Evolutionary conservation across 73 alveolate genomes (phyloP), one percentile per base, ranked within the genome.

Genomic region (Loxodes magnus): DNA sequence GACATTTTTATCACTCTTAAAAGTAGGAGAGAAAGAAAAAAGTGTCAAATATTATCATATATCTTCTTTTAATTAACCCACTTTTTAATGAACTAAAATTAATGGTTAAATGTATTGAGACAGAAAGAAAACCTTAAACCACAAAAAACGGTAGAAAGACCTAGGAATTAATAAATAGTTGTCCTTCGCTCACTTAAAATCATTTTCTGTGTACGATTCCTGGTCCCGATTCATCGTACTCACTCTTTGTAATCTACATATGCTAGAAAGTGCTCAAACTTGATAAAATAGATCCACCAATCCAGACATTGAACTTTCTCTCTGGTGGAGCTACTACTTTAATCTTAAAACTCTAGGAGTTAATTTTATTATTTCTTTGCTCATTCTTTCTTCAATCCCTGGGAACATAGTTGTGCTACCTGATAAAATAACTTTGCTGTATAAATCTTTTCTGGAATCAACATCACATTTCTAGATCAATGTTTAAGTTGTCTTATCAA

Each of bases 371-470:
- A 92, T 63, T 79, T 92, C 99, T 56, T 92, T 75, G 56, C 83
- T 69, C 74, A 92, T 66, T 75, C 99, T 82, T 62, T 89, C 94
- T 1, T 89, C 93, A 41, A 89, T 54, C 42, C 99, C 99, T 53
- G 79, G 86, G 79, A 93, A 93, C 84, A 93, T 79, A 36, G 99
- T 93, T 41, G 94, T 75, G 4, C 99, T 97, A 23, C 99, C 99
- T 20, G 95, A 75, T 51, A 92, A 62, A 27, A 89, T 85, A 39
- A 90, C 87, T 62, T 84, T 88, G 50, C 53, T 51, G 5, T 77
- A 88, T 46, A 91, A 79, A 53, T 86, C 98, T 66, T 84, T 89
- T 42, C 98, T 71, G 25, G 86, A 88, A 61, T 93, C 98, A 7
- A 82, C 88, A 66, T 93, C 98, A 59, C 97, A 74, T 67, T n/a